These are phyloP conservation scores for Mycena olivaceomarginata DNA, from an alignment of 768 basidiomycete species.

Conservation along the genomic window DNA sequence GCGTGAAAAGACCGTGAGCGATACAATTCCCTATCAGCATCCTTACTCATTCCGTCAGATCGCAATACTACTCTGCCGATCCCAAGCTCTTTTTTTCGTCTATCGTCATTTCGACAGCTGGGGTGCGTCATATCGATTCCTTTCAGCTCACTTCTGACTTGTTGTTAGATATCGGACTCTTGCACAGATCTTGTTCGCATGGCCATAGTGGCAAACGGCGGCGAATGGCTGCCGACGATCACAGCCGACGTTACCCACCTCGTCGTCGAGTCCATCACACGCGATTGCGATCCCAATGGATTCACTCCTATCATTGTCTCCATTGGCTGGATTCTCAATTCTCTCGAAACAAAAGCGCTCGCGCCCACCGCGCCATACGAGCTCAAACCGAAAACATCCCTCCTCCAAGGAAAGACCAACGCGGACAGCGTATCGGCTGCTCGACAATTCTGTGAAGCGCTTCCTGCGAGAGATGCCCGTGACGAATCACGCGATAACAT, in stretches of 20 bases:
- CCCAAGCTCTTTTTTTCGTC: conserved; percentile 13
- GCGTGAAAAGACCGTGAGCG: conserved; percentile 9
- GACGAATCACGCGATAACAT: neutral
- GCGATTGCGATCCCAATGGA: neutral
- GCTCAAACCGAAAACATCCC: neutral
- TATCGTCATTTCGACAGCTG: neutral
- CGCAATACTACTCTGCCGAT: conserved; percentile 16
- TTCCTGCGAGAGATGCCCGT: neutral
- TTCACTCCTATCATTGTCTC: neutral
- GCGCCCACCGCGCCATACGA: conserved; percentile 4
- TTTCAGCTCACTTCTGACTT: neutral
- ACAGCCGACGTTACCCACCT: conserved; percentile 2
- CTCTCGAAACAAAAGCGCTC: neutral
- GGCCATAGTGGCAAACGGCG: neutral
- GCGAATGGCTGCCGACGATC: neutral
- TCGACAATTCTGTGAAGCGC: conserved; percentile 13
- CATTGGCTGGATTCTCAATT: neutral
- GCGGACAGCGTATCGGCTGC: neutral
- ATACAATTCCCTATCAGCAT: neutral
- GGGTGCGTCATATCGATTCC: neutral
- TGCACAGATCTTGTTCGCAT: neutral
- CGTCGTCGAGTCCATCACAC: neutral
- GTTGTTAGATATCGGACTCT: neutral
- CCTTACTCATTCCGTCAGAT: neutral
- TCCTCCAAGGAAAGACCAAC: neutral